Evolutionary conservation across 495 filamentous ascomycete species (phyloP).

Genomic region (Penicillium ucsense): DNA sequence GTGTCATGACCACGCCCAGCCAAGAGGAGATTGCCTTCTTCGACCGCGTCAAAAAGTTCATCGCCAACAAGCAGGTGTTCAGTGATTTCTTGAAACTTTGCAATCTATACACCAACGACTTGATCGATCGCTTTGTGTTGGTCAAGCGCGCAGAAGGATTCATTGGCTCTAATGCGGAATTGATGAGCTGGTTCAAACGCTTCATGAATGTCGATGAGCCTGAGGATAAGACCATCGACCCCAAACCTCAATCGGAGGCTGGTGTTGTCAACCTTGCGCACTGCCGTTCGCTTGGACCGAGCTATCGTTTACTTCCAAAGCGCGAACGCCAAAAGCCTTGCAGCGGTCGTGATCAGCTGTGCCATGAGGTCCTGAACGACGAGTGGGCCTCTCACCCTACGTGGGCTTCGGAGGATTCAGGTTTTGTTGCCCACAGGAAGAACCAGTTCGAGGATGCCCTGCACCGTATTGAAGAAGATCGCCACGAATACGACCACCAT

Average conservation of each 20-base stretch:
- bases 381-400: conserved; percentile 98
- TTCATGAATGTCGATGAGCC: conserved; percentile 64
- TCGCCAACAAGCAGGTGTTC: conserved; percentile 82
- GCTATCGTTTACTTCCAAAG: conserved; percentile 86
- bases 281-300: conserved; percentile 86
- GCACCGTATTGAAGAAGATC: conserved; percentile 94
- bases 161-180: conserved; percentile 77
- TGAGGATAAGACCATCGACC: conserved; percentile 68
- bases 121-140: conserved; percentile 74
- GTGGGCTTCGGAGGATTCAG: conserved; percentile 97
- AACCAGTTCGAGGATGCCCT: conserved; percentile 87
- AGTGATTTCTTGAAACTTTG: conserved; percentile 93
- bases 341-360: conserved; percentile 89
- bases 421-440: conserved; percentile 96
- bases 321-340: conserved; percentile 79
- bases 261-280: conserved; percentile 81
- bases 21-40: conserved; percentile 89
- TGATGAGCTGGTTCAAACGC: conserved; percentile 74
- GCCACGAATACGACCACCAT: conserved; percentile 97
- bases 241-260: conserved; percentile 59
- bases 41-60: conserved; percentile 91
- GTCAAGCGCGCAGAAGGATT: conserved; percentile 74
- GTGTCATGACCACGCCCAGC: conserved; percentile 42
- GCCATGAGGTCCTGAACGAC: conserved; percentile 84
- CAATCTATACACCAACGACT: conserved; percentile 83